A percentile compares a stretch with the other conserved stretches of the same genome.
Conservation (phyloP, 768 basidiomycete genomes). For the Auricularia sp. region DNA sequence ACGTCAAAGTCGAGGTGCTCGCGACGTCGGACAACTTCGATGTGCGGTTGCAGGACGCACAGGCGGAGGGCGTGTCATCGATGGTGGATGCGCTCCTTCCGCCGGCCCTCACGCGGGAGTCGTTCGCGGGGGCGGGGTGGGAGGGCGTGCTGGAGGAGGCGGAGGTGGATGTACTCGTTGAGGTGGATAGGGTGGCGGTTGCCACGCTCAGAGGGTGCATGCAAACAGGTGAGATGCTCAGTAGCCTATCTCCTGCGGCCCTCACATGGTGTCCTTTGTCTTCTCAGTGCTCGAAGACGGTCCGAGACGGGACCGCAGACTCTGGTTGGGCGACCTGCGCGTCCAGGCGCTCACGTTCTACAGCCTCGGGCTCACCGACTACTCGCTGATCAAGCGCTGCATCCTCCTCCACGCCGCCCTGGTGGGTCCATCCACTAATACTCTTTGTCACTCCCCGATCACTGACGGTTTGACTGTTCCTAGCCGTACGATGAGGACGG, state of each 20-base stretch:
- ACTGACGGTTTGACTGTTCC: no score
- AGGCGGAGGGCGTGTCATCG: not conserved
- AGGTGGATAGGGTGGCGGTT: not conserved
- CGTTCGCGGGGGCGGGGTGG: not conserved
- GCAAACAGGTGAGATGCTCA: not conserved
- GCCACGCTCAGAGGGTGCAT: not conserved
- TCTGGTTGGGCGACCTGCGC: not conserved
- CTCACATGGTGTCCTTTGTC: not conserved
- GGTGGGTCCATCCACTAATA: not conserved
- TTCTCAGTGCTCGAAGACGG: not conserved
- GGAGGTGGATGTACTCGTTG: not conserved
- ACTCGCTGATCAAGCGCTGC: not conserved
- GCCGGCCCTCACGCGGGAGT: not conserved
- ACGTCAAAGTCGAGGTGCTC: not conserved
- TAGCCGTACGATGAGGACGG: slow-evolving; percentile 2
- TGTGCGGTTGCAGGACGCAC: not conserved
- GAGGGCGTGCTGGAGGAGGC: not conserved
- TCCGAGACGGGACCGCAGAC: not conserved
- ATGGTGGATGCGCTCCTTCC: not conserved
- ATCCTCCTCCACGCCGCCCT: not conserved
- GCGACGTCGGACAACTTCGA: slow-evolving; percentile 1
- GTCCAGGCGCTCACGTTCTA: not conserved
- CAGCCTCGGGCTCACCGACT: not conserved
- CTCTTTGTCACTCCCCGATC: no score
- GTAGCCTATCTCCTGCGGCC: not conserved